Evolutionary conservation across 768 basidiomycete species (phyloP).

Genomic region (Tricholomella constricta): DNA sequence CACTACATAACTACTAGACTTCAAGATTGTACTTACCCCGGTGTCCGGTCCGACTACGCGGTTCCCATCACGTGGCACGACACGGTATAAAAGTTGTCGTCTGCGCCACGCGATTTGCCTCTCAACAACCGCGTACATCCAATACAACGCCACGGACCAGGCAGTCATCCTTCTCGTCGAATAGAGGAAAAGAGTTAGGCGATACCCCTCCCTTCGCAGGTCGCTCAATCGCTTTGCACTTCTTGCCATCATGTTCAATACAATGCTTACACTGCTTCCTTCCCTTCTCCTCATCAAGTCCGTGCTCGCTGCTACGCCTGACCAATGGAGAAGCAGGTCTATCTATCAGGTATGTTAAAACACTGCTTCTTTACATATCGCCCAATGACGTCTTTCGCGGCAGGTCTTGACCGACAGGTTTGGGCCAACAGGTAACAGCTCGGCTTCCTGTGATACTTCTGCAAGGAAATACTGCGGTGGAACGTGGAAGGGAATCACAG

Average conservation of each 20-base stretch:
- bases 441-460: slow-evolving; percentile 52
- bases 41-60: too few species aligned
- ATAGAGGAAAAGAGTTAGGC: too few species aligned
- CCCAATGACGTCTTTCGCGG: not conserved
- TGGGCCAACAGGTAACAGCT: slow-evolving; percentile 49
- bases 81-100: too few species aligned
- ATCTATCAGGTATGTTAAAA: slow-evolving; percentile 9
- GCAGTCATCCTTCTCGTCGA: too few species aligned
- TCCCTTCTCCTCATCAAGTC: not conserved
- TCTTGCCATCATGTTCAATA: not conserved
- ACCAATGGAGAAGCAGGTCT: slow-evolving; percentile 10
- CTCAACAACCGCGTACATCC: too few species aligned
- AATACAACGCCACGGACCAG: too few species aligned
- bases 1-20: too few species aligned
- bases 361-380: not conserved
- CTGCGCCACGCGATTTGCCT: too few species aligned
- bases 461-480: slow-evolving; percentile 69
- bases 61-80: too few species aligned
- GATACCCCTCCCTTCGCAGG: too few species aligned
- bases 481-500: slow-evolving; percentile 62
- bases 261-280: not conserved
- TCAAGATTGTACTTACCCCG: too few species aligned
- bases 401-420: slow-evolving; percentile 70
- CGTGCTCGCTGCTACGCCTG: slow-evolving; percentile 7
- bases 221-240: not conserved